Evolutionary conservation across 1,139 yeast genomes (phyloP).

Genomic region (Cylindricascospora bacillispora): DNA sequence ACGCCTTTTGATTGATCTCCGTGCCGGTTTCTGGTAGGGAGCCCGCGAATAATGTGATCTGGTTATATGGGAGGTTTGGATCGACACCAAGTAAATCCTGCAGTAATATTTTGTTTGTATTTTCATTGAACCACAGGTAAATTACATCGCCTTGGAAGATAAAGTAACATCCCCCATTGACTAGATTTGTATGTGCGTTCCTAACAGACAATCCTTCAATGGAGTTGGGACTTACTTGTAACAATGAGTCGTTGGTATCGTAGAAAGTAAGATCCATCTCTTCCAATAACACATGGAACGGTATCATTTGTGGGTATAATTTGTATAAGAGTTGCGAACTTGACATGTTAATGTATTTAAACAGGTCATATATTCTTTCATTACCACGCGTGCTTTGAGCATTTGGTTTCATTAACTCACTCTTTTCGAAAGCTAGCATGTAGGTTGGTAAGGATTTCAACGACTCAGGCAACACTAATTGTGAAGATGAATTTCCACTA

Average conservation of each 20-base stretch:
- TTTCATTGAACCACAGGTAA: constrained; percentile 58
- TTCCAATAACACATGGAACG: constrained; percentile 47
- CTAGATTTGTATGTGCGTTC: constrained; percentile 13
- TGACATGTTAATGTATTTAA: constrained; percentile 42
- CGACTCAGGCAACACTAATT: constrained; percentile 72
- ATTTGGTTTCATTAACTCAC: constrained; percentile 46
- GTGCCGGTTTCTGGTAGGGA: constrained; percentile 58
- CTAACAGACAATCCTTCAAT: constrained; percentile 31
- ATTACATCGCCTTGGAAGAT: constrained; percentile 57
- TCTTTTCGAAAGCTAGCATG: constrained; percentile 56
- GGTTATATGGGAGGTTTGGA: constrained; percentile 38
- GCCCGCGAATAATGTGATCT: constrained; percentile 23
- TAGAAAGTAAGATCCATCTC: constrained; percentile 41
- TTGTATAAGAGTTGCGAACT: constrained; percentile 48
- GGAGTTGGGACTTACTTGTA: constrained; percentile 29
- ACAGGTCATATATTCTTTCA: constrained; percentile 46
- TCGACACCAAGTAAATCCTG: constrained; percentile 66
- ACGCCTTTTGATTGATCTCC: constrained; percentile 54
- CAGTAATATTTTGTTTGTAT: constrained; percentile 54
- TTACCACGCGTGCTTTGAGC: constrained; percentile 38
- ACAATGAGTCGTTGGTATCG: constrained; percentile 34
- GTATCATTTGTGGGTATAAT: constrained; percentile 72
- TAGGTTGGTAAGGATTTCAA: constrained; percentile 61
- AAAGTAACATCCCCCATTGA: constrained; percentile 61
- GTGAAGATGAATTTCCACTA: constrained; percentile 38